Conservation (phyloP, 805 yeast species). For the Candida sanyiensis region DNA sequence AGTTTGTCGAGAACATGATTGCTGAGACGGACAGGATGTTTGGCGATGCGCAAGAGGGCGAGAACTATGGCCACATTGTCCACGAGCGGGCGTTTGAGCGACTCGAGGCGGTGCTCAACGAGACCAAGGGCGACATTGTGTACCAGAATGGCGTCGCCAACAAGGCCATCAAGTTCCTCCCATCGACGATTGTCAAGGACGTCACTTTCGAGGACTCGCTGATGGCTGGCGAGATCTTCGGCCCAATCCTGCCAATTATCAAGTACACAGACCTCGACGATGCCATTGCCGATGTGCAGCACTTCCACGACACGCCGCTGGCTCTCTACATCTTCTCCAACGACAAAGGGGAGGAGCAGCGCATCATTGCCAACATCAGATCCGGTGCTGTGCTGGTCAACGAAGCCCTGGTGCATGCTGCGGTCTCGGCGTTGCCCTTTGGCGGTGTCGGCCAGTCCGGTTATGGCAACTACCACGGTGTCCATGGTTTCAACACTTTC, state of each 20-base stretch:
- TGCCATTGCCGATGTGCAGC: slow-evolving; percentile 39
- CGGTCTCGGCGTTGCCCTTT: slow-evolving; percentile 65
- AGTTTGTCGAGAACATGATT: slow-evolving; percentile 40
- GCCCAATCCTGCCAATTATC: slow-evolving; percentile 77
- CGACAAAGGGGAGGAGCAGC: slow-evolving; percentile 40
- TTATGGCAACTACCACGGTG: slow-evolving; percentile 77
- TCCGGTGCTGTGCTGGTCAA: slow-evolving; percentile 71
- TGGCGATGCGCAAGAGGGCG: slow-evolving; percentile 30
- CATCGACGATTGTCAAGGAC: slow-evolving; percentile 69
- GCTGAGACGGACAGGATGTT: slow-evolving; percentile 41
- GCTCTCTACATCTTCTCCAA: slow-evolving; percentile 67
- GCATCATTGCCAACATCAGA: slow-evolving; percentile 48
- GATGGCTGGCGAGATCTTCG: slow-evolving; percentile 77
- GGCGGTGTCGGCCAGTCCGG: slow-evolving; percentile 92
- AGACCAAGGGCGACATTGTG: slow-evolving; percentile 41
- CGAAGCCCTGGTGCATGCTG: slow-evolving; percentile 70
- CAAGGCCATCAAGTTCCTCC: slow-evolving; percentile 41
- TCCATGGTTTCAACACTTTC: slow-evolving; percentile 49
- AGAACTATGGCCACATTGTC: slow-evolving; percentile 50
- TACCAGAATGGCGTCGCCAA: slow-evolving; percentile 32
- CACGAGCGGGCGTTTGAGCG: slow-evolving; percentile 48
- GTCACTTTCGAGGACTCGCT: slow-evolving; percentile 61
- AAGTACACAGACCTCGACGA: slow-evolving; percentile 41
- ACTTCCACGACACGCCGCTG: slow-evolving; percentile 67
- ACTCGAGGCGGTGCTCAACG: slow-evolving; percentile 36